phyloP scores from a whole-genome alignment of 1,284 basidiomycete species.

The Chondrostereum purpureum region DNA sequence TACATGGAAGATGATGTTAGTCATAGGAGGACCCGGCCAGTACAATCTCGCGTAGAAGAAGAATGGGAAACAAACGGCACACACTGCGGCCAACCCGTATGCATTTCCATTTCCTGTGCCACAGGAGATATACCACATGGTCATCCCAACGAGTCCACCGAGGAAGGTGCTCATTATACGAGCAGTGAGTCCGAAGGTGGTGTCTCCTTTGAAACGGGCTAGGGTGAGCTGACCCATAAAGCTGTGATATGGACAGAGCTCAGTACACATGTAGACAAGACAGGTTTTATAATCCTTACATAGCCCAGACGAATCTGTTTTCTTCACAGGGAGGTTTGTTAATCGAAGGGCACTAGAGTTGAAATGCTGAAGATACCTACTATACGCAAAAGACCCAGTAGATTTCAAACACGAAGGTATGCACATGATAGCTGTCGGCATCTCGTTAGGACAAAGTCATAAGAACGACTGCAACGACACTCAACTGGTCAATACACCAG shows the following conservation, averaged over 20 bases:
- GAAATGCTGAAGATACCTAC: too few relatives aligned
- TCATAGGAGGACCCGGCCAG: constrained; percentile 70
- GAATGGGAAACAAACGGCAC: constrained; percentile 66
- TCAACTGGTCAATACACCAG: constrained; percentile 58
- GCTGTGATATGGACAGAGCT: constrained; percentile 32
- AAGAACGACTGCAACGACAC: constrained; percentile 2
- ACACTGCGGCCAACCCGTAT: constrained; percentile 69
- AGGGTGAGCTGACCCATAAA: constrained; percentile 70
- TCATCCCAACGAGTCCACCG: constrained; percentile 63
- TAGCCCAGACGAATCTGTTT: constrained; percentile 51
- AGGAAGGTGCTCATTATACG: constrained; percentile 64
- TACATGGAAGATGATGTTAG: constrained; percentile 68
- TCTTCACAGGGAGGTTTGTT: too few relatives aligned
- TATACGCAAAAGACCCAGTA: constrained; percentile 53
- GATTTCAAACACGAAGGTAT: constrained; percentile 54
- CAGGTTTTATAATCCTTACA: constrained; percentile 28
- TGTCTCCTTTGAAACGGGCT: constrained; percentile 71
- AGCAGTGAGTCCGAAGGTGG: constrained; percentile 59
- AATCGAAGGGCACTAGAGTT: too few relatives aligned
- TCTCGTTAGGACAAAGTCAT: constrained; percentile 1
- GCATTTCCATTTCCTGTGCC: constrained; percentile 62
- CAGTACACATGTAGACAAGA: not conserved
- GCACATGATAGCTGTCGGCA: constrained; percentile 44
- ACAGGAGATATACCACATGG: constrained; percentile 61
- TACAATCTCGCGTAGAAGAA: constrained; percentile 66